Conservation (phyloP, 148 eudicot genomes). For the Simmondsia chinensis region DNA sequence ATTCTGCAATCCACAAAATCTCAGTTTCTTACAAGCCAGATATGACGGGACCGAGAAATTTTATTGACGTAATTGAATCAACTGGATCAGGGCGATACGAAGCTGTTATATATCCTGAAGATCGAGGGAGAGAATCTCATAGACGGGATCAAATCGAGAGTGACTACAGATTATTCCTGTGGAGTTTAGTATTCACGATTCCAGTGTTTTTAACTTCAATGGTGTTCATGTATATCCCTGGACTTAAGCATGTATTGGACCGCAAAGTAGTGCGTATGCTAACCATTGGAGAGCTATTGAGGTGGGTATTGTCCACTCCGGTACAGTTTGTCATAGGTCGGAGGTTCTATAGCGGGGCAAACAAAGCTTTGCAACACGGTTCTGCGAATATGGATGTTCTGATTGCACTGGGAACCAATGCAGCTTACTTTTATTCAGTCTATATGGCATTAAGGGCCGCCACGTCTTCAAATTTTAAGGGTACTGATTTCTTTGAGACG, state of each 20-base stretch:
- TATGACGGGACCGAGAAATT: constrained; percentile 70
- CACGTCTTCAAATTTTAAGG: constrained; percentile 44
- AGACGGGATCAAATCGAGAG: constrained; percentile 49
- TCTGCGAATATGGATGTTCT: constrained; percentile 98
- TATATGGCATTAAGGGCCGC: constrained; percentile 79
- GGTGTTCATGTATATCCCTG: constrained; percentile 91
- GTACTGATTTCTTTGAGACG: constrained; percentile 90
- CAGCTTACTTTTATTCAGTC: constrained; percentile 90
- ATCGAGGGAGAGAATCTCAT: constrained; percentile 50
- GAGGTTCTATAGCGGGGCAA: constrained; percentile 74
- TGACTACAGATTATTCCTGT: constrained; percentile 51
- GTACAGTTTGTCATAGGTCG: constrained; percentile 88
- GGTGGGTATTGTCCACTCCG: constrained; percentile 85
- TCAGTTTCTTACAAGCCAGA: constrained; percentile 71
- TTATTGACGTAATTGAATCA: constrained; percentile 61
- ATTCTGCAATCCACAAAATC: constrained; percentile 35
- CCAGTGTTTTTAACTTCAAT: constrained; percentile 84
- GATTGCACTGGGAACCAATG: constrained; percentile 90
- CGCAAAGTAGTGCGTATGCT: constrained; percentile 66
- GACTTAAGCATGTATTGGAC: constrained; percentile 51
- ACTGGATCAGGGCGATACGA: constrained; percentile 47
- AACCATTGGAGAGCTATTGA: constrained; percentile 52
- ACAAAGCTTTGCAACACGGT: constrained; percentile 68
- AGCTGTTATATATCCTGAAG: constrained; percentile 70
- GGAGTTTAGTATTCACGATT: constrained; percentile 83